Evolutionary conservation across 495 filamentous ascomycete genomes (phyloP), one percentile per base, ranked within the genome.

Genomic region (Trichoderma virens): DNA sequence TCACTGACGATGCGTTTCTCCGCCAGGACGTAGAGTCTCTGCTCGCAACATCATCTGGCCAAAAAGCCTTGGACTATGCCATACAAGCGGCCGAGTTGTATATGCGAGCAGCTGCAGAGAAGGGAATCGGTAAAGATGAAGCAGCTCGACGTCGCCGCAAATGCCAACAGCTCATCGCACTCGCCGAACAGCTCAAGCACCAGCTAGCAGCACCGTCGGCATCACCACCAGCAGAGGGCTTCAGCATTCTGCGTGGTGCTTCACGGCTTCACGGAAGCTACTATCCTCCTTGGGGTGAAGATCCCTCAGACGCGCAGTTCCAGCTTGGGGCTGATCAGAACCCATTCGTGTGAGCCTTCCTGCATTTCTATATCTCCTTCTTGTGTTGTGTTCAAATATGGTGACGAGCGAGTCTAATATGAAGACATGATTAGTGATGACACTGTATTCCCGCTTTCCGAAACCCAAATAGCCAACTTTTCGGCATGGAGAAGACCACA

Each of bases 251-350:
- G 7, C 78, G 91, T 11, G 86, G 88, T 66, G 84, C 85, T 2
- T 92, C 92, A 16, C 88, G 86, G 62, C 75, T 98, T 11, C 89
- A 96, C 70, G 89, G 89, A 8, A 88, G 84, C 66, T 78, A 84
- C 4, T 98, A 96, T 68, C 91, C 87, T 9, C 91, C 90, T 5
- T 98, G 94, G 94, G 78, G 82, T 18, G 72, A 73, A 14, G 70
- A 83, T 31, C 90, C 91, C 0, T 70, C 70, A 8, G 47, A 77
- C 0, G 69, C 74, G 5, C 81, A 86, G 30, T 92, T 93, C 67
- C 65, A 74, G 31, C 65, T 75, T 5, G 66, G 60, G 25, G 66
- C 72, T 30, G 77, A 82, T 62, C 85, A 78, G 28, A 62, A 56
- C 38, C 60, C 18, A 5, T 68, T 65, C 28, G 64, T 69, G 73